Evolutionary conservation across 257 asterid genomes (phyloP), one percentile per base, ranked within the genome.

Genomic region (Apocynum venetum): DNA sequence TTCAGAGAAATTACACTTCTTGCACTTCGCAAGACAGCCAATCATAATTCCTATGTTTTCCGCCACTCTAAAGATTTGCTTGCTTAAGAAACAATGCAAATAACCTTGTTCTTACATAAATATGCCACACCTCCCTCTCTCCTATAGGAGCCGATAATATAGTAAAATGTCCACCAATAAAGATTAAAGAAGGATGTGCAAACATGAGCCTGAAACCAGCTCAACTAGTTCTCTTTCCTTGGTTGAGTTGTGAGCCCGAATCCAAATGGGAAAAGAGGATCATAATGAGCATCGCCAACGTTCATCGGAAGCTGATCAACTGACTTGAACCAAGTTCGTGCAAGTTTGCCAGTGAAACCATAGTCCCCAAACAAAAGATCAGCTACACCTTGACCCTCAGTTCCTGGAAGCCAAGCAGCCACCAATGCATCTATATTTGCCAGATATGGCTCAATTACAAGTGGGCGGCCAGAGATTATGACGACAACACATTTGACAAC

Each of bases 371-470:
- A 90, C 71, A 92, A 73, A 51, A 75, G 88, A 77, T 91, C 96
- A 2, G 97, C 82, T 46, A 93, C 85, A 2, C 97, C 97, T 46
- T 82, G 97, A 2, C 97, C 97, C 71, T 93, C 97, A 2, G 87
- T 91, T 1, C 97, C 97, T 0, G 97, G 97, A 10, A 93, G 96
- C 97, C 97, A 93, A 0, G 96, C 97, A 11, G 97, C 97, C 36
- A 91, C 97, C 6, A 93, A 80, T 2, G 96, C 97, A 6, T 88
- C 96, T 4, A 91, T 87, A 38, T 78, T 78, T 0, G 72, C 46
- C 31, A 91, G 52, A n/a, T 85, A 83, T 0, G 97, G 94, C 87
- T 89, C 87, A 11, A 91, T 65, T 77, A 90, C 93, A 0, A 93
- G 88, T 3, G 98, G 97, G 0, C 97, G 87, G 20, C 98, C 98